Evolutionary conservation across 2,329 filamentous ascomycete genomes (phyloP), one percentile per base, ranked within the genome.

Genomic region (Microsporum canis): DNA sequence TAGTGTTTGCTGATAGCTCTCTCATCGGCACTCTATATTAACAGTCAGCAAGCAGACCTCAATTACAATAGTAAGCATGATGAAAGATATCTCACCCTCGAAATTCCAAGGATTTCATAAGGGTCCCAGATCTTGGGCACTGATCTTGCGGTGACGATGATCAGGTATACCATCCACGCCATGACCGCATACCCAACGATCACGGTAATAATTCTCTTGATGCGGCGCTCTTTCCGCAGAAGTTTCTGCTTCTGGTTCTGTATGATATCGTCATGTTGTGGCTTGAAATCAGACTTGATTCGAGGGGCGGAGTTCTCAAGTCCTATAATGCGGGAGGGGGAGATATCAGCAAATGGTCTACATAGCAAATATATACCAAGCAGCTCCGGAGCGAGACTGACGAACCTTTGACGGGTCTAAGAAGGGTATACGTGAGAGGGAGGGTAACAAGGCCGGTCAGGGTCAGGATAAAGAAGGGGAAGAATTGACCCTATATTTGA

Each of bases 391-490:
- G 14, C 34, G 53, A 8, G 38, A 36, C 5, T 17, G 23, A 49
- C 75, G 66, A 69, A 84, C 82, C 79, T 78, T 85, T 89, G 74
- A 83, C 88, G 51, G 89, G 85, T 72, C 87, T 88, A 70, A 96
- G 81, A 68, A 96, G 85, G 66, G 86, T 88, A 77, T 95, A 96
- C 69, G 92, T 95, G 70, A 95, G 82, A 64, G 92, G 91, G 62
- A 96, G 78, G 38, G 94, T 96, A 76, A 96, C 83, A 67, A 99
- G 84, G 71, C 87, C 86, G 65, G 88, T 85, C 70, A 97, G 82
- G 49, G 91, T 96, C 72, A 96, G 86, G 77, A 97, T 87, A 80
- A 99, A 99, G 83, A 95, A 96, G 68, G 95, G 94, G 81, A 96
- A 99, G 80, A 96, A 96, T 83, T 96, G 89, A 69, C 91, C 91